Evolutionary conservation across 768 basidiomycete species (phyloP), one percentile per base, ranked within the genome.

Genomic region (Psilocybe subaeruginosa): DNA sequence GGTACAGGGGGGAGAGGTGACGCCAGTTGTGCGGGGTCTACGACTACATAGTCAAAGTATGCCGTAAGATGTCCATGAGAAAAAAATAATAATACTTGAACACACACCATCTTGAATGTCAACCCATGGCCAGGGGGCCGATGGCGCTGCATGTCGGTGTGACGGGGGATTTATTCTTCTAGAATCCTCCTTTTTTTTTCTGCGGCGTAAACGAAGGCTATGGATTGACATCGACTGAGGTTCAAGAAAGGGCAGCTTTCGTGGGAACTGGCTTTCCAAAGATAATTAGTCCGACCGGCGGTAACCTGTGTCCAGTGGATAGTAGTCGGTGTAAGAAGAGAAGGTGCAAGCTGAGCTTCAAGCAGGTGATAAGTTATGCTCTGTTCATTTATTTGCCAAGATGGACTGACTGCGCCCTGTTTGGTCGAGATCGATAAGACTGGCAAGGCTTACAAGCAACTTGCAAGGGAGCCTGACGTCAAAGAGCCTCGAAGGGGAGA

Each of bases 111-210:
- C 77, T 5, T 73, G 67, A 41, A 79, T 73, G 64, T 80, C 77
- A 8, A 80, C 66, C 79, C 80, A 80, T 8, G 80, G 80, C 80
- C 79, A 80, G 7, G 80, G 79, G 3, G 80, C 78, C 8, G 80
- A 81, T 58, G 80, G 79, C 1, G 78, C 74, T 17, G 79, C 78
- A 69, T 81, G 79, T 52, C 80, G 73, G 66, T 80, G 76, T n/a
- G 79, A 77, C 4, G 80, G 79, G 8, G 75, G 69, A 7, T 73
- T 70, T 39, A 77, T 64, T 23, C 58, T 61, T 19, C 54, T 63
- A 16, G 56, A 50, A 41, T 66, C 56, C 19, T 62, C 54, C 37
- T 56, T 62, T 31, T 59, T 43, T 14, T 46, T 41, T 27, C n/a
- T 53, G 23, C 17, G 17, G 9, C 49, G 35, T 29, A 43, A 16